Evolutionary conservation across 2,329 filamentous ascomycete genomes (phyloP), one percentile per base, ranked within the genome.

Genomic region (Epichloe festucae): DNA sequence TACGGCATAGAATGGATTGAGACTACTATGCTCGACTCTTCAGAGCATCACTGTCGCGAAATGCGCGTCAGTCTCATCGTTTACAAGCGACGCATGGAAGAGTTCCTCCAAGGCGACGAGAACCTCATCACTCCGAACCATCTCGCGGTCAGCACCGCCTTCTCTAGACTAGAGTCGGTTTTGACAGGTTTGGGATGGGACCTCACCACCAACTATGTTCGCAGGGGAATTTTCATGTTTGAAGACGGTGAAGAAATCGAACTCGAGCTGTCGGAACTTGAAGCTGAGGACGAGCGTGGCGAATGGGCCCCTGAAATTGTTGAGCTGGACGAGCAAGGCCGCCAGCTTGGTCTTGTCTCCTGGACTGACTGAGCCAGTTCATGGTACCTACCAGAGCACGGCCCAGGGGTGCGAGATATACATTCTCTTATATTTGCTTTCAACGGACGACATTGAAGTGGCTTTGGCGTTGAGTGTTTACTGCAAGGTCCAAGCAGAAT

Each of bases 241-340:
- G 75, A 79, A 54, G 75, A 78, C 56, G 73, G 76, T 27, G 70
- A 78, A 62, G 59, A 73, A 54, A 67, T 77, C 0, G 69, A 74
- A 49, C 61, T 71, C 2, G 72, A 74, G 58, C 62, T 75, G 49
- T 65, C 67, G 2, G 75, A 79, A 45, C 68, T 78, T 40, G 72
- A 77, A 54, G 74, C 70, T 1, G 77, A 79, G 55, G 77, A 79
- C 51, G 73, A 76, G 62, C 68, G 67, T 54, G 75, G 75, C 15
- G 76, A 79, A 53, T 77, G 73, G 57, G 71, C 72, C 14, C 75
- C 77, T 1, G 70, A 75, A 17, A 63, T 80, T 38, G 75, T 81
- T 5, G 69, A 77, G 52, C 54, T 78, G 38, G 75, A 79, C 51
- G 74, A 73, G 46, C 54, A 71, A 44, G 76, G 77, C n/a, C 66